These are phyloP conservation scores for Syzygium jambos DNA, from an alignment of 345 rosid species.

Conservation along the genomic window DNA sequence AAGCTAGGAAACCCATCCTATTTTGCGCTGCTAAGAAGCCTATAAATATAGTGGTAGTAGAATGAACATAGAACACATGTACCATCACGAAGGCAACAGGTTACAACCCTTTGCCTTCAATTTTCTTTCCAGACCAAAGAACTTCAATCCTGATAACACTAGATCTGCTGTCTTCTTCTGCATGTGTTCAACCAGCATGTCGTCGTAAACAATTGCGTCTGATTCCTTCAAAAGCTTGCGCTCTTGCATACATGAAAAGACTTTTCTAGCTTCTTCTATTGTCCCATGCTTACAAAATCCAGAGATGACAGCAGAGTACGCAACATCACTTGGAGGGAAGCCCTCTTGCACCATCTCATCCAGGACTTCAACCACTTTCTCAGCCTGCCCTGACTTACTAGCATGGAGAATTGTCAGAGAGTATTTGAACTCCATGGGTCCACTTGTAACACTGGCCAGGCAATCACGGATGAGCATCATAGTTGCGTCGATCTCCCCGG, in stretches of 20 bases:
- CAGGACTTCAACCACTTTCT: constrained; percentile 58
- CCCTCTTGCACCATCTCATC: constrained; percentile 76
- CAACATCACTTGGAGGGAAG: constrained; percentile 39
- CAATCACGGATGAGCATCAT: constrained; percentile 85
- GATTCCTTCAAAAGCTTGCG: constrained; percentile 54
- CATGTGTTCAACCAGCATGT: constrained; percentile 66
- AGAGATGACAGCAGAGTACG: constrained; percentile 52
- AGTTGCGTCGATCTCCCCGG: constrained; percentile 78
- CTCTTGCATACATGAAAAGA: constrained; percentile 45
- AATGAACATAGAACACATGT: background rate
- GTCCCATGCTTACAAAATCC: constrained; percentile 83
- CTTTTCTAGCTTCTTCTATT: constrained; percentile 64
- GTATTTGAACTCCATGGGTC: constrained; percentile 80
- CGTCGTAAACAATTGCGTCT: constrained; percentile 61
- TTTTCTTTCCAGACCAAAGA: constrained; percentile 86
- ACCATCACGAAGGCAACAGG: background rate
- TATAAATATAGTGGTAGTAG: background rate
- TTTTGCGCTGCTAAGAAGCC: background rate
- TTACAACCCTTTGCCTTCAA: constrained; percentile 65
- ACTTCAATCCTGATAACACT: constrained; percentile 59
- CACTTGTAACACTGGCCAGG: constrained; percentile 54
- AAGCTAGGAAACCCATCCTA: background rate
- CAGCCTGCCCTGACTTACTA: constrained; percentile 43
- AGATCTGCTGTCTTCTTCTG: constrained; percentile 83
- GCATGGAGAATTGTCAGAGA: constrained; percentile 44